Evolutionary conservation across 208 protist genomes (phyloP).

Genomic region (Trypanosoma vivax): DNA sequence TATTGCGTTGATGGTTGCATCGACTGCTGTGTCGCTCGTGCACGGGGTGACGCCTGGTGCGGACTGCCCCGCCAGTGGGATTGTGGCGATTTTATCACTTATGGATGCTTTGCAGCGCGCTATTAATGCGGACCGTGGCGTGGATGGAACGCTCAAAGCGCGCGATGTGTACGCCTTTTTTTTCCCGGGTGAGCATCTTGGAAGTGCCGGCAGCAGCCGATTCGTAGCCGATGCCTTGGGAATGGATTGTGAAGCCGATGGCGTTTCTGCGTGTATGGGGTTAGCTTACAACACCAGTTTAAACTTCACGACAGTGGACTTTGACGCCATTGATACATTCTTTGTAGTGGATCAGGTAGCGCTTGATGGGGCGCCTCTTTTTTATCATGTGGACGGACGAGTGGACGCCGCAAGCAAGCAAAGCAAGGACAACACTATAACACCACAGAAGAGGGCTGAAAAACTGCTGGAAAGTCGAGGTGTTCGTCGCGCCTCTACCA

Average conservation of each 20-base stretch:
- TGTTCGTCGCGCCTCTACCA: constrained; percentile 1
- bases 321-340: constrained; percentile 20
- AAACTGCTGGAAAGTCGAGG: background rate
- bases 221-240: constrained; percentile 20
- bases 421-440: no score
- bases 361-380: constrained; percentile 11
- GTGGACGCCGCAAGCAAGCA: constrained; percentile 10
- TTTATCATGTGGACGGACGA: constrained; percentile 32
- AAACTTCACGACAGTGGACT: constrained; percentile 36
- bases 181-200: constrained; percentile 24
- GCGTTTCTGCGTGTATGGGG: constrained; percentile 9
- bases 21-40: constrained; percentile 12
- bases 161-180: constrained; percentile 29
- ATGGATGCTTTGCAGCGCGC: constrained; percentile 16
- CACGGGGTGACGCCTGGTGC: constrained; percentile 13
- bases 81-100: constrained; percentile 19
- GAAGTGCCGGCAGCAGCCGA: constrained; percentile 24
- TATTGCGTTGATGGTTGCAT: constrained; percentile 19
- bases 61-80: constrained; percentile 20
- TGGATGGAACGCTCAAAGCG: background rate
- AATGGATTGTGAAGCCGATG: constrained; percentile 4
- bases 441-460: constrained; percentile 9
- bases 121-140: background rate
- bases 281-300: constrained; percentile 23
- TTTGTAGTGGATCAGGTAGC: constrained; percentile 33